Evolutionary conservation across 306 rosid species (phyloP).

Genomic region (Castanospermum australe): DNA sequence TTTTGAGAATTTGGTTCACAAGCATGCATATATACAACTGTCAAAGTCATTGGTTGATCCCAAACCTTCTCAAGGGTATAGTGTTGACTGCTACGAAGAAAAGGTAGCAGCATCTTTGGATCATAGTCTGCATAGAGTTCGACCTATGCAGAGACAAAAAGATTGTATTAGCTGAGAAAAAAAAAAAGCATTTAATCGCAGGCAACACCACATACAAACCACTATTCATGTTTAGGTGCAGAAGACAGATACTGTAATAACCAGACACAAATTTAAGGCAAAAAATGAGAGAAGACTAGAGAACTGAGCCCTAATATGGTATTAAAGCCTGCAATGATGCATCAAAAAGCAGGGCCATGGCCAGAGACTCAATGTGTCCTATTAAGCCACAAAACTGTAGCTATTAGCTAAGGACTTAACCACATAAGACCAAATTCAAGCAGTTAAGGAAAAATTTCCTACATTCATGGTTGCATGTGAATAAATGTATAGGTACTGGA

Average conservation of each 20-base stretch:
- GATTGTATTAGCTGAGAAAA: constrained; percentile 5
- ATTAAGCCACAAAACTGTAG: background rate
- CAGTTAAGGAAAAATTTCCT: background rate
- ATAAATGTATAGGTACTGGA: background rate
- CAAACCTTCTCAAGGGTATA: constrained; percentile 85
- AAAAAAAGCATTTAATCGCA: background rate
- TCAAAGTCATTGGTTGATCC: constrained; percentile 10
- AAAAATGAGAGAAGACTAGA: background rate
- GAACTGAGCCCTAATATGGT: background rate
- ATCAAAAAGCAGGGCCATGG: background rate
- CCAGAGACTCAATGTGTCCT: background rate
- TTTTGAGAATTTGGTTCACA: constrained; percentile 16
- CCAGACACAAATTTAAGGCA: background rate
- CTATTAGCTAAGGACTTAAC: background rate
- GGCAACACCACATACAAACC: background rate
- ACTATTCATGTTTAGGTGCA: background rate
- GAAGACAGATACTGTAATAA: background rate
- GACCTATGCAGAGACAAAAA: constrained; percentile 49
- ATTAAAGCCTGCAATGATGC: background rate
- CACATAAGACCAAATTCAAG: background rate
- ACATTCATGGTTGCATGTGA: background rate
- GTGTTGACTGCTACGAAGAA: constrained; percentile 85
- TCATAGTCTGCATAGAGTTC: constrained; percentile 89
- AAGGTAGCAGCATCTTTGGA: constrained; percentile 78
- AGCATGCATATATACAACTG: background rate